Conservation (phyloP, 176 grass and related monocot genomes). For the Dactylis glomerata region DNA sequence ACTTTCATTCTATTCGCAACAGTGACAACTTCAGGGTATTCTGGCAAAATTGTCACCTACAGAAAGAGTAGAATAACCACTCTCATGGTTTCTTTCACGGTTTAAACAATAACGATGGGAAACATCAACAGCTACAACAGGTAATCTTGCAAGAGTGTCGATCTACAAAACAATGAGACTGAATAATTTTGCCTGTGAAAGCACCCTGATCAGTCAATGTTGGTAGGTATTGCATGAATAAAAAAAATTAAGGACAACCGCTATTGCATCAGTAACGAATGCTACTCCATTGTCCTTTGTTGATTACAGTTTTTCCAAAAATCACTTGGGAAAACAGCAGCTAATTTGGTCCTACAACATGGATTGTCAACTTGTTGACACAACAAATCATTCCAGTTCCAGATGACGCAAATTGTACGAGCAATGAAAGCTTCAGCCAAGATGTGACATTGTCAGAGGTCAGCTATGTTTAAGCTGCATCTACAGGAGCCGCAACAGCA, state of each 20-base stretch:
- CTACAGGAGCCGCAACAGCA: background rate
- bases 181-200: background rate
- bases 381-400: background rate
- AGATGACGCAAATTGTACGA: background rate
- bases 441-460: background rate
- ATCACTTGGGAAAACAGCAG: background rate
- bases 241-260: background rate
- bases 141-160: background rate
- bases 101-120: conserved; percentile 5
- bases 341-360: no score
- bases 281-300: background rate
- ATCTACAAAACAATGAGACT: background rate
- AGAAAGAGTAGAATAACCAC: background rate
- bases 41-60: conserved; percentile 65
- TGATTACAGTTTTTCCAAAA: background rate
- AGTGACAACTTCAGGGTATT: conserved; percentile 58
- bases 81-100: no score
- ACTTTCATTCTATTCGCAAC: conserved; percentile 63
- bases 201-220: background rate
- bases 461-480: background rate
- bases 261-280: background rate
- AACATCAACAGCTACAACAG: background rate
- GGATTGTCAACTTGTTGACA: background rate
- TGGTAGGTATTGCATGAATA: background rate
- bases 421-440: background rate